These are phyloP conservation scores for Kodamaea ohmeri DNA, from an alignment of 1,139 yeast species.

Conservation along the genomic window DNA sequence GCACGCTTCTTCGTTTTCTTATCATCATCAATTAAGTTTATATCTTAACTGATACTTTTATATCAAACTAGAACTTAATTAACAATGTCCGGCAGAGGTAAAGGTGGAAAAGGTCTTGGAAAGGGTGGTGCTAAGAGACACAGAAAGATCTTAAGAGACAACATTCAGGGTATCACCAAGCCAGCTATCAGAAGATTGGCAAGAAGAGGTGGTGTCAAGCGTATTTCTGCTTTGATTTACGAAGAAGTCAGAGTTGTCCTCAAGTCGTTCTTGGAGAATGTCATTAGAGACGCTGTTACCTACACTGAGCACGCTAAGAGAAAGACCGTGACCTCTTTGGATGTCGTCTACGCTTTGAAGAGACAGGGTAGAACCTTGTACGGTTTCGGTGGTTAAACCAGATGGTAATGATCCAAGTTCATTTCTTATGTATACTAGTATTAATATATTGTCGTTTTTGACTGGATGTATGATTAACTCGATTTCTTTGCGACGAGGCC, in stretches of 20 bases:
- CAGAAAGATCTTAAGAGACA: conserved; percentile 98
- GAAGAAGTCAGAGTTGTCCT: conserved; percentile 98
- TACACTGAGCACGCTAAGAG: conserved; percentile 99
- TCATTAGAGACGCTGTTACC: conserved; percentile 98
- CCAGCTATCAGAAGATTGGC: conserved; percentile 99
- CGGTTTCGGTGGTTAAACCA: conserved; percentile 96
- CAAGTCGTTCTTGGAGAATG: conserved; percentile 93
- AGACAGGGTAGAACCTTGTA: conserved; percentile 99
- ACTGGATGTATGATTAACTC: background rate
- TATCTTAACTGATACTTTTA: conserved; percentile 5
- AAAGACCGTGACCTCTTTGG: conserved; percentile 98
- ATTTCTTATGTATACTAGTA: conserved; percentile 21
- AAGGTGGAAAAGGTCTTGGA: conserved; percentile 99
- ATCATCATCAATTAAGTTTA: conserved; percentile 8
- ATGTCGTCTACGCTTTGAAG: conserved; percentile 98
- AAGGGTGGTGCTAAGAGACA: conserved; percentile 99
- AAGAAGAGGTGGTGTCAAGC: conserved; percentile 99
- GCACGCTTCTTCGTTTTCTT: conserved; percentile 3
- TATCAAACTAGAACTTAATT: conserved; percentile 12
- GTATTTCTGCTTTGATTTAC: conserved; percentile 97
- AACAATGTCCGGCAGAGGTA: conserved; percentile 96
- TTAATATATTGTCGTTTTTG: conserved; percentile 2
- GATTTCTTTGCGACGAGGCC: background rate
- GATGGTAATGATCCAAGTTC: conserved; percentile 11
- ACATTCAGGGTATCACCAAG: conserved; percentile 99